phyloP scores from a whole-genome alignment of 1,284 basidiomycete species.

The Puccinia triticina region DNA sequence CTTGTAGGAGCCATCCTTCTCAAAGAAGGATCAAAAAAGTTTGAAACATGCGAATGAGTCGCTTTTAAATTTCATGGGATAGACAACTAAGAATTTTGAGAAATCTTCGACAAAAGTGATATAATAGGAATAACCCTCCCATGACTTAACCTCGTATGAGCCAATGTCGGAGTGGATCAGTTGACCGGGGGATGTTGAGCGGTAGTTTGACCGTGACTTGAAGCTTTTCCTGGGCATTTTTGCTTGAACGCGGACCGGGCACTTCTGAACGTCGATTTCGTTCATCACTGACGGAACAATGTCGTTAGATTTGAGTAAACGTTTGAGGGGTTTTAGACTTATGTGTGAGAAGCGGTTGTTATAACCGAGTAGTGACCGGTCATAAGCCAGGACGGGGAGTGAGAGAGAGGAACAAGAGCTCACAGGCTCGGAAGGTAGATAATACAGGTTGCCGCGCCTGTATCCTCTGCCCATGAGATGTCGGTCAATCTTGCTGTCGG shows the following conservation, averaged over 20 bases:
- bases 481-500: not conserved
- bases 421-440: not conserved
- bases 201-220: not conserved
- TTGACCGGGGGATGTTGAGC: not conserved
- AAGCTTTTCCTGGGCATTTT: not conserved
- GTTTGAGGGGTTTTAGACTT: too few relatives aligned
- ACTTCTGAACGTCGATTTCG: too few relatives aligned
- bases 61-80: not conserved
- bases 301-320: too few relatives aligned
- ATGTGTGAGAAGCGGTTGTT: too few relatives aligned
- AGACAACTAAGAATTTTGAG: not conserved
- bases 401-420: not conserved
- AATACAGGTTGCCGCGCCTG: not conserved
- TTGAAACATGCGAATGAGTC: slow-evolving; percentile 14
- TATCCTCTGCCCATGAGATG: not conserved
- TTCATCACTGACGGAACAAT: too few relatives aligned
- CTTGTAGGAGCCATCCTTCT: too few relatives aligned
- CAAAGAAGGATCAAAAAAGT: not conserved
- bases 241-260: not conserved
- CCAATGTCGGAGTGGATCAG: not conserved
- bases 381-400: too few relatives aligned
- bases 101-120: slow-evolving; percentile 11
- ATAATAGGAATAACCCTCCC: slow-evolving; percentile 1
- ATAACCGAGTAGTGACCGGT: too few relatives aligned
- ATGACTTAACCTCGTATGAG: too few relatives aligned